These are phyloP conservation scores for Mediolabrus comicus DNA, from an alignment of 108 stramenopile species.

Conservation along the genomic window DNA sequence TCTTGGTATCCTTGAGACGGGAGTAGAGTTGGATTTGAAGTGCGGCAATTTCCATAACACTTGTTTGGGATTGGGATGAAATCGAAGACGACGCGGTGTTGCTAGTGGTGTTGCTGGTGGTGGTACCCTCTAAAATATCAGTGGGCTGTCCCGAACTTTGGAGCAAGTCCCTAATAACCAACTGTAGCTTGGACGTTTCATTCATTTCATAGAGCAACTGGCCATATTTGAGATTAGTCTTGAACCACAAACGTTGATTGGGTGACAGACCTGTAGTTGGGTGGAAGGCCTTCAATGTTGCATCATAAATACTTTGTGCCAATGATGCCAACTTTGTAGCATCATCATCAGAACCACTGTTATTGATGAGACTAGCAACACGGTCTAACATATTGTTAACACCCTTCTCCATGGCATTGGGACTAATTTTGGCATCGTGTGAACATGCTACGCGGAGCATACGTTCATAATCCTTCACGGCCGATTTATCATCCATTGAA, in stretches of 20 bases:
- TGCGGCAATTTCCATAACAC: slow-evolving; percentile 90
- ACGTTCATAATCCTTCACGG: slow-evolving; percentile 60
- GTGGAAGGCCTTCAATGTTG: slow-evolving; percentile 74
- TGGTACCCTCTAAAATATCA: slow-evolving; percentile 10
- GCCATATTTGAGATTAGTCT: slow-evolving; percentile 92
- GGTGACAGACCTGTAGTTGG: slow-evolving; percentile 68
- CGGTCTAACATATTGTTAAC: slow-evolving; percentile 91
- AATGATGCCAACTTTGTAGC: slow-evolving; percentile 16
- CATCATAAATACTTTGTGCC: slow-evolving; percentile 71
- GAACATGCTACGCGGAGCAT: slow-evolving; percentile 70
- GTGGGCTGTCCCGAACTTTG: slow-evolving; percentile 15
- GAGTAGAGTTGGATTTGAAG: slow-evolving; percentile 91
- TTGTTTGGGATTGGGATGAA: slow-evolving; percentile 58
- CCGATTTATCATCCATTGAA: slow-evolving; percentile 35
- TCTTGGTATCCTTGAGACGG: slow-evolving; percentile 85
- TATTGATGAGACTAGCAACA: slow-evolving; percentile 61
- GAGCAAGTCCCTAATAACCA: slow-evolving; percentile 81
- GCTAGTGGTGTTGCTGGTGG: no score
- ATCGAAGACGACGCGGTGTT: no score
- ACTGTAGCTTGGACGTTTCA: slow-evolving; percentile 81
- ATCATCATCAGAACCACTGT: slow-evolving; percentile 6
- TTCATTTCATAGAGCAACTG: slow-evolving; percentile 90
- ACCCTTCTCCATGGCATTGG: slow-evolving; percentile 91
- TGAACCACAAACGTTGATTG: slow-evolving; percentile 93
- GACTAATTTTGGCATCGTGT: slow-evolving; percentile 63